Conservation (phyloP, 2,329 filamentous ascomycete genomes). For the Stachybotrys echinatus region DNA sequence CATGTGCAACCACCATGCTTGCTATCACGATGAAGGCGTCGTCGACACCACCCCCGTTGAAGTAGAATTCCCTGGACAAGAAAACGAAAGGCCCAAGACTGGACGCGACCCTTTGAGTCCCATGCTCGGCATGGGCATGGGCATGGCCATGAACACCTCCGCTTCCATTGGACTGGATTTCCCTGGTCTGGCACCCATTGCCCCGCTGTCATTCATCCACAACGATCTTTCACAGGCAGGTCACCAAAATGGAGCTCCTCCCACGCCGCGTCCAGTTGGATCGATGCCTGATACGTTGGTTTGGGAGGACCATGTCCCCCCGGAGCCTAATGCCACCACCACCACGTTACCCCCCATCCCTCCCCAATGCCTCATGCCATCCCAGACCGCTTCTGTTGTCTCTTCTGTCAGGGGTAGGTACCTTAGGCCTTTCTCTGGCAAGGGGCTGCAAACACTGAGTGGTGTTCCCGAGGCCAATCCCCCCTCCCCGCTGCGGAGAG, state of each 20-base stretch:
- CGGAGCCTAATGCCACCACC: constrained; percentile 26
- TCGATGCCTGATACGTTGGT: constrained; percentile 52
- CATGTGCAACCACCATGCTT: constrained; percentile 60
- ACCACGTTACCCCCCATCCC: constrained; percentile 38
- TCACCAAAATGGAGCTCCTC: constrained; percentile 15
- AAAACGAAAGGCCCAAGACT: constrained; percentile 45
- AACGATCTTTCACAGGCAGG: constrained; percentile 20
- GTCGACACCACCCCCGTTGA: constrained; percentile 16
- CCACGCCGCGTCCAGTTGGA: constrained; percentile 24
- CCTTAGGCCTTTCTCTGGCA: constrained; percentile 49
- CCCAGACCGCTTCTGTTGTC: constrained; percentile 48
- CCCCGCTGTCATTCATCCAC: constrained; percentile 27
- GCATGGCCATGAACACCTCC: constrained; percentile 28
- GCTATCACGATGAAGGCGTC: constrained; percentile 49
- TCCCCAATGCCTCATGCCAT: constrained; percentile 44
- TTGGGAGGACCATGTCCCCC: constrained; percentile 40
- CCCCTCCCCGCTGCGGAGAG: constrained; percentile 24
- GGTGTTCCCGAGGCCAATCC: constrained; percentile 20
- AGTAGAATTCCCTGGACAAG: constrained; percentile 33
- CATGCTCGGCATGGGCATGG: constrained; percentile 41
- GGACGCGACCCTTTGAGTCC: constrained; percentile 48
- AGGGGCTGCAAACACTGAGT: constrained; percentile 49
- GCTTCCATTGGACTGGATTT: constrained; percentile 35
- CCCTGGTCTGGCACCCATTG: constrained; percentile 24
- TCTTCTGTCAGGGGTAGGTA: constrained; percentile 47